Base-by-base conservation (phyloP, 805 yeast species). In the Candida ulmi region DNA sequence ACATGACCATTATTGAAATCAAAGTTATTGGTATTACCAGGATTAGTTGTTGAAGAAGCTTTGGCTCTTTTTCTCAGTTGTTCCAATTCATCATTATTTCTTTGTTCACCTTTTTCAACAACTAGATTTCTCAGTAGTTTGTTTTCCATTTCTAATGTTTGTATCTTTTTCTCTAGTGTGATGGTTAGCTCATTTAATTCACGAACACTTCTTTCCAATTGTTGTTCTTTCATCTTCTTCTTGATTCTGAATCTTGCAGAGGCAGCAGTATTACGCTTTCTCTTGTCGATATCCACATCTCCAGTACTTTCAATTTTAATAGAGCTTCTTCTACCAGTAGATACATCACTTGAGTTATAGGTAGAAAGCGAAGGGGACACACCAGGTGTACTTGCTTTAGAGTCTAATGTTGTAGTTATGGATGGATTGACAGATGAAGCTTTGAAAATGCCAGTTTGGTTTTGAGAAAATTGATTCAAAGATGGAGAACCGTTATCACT, bases 61-160 rank as follows among this genome's bases (percentile, higher is more conserved):
- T 47, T 47, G 2, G 79, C 78, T 50, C 69, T 67, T 48, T 70
- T 71, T 45, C 71, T 71, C 39, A 78, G 63, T 40, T 58, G 58
- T 51, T 76, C 82, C 39, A 78, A 63, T 42, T 77, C 76, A 42
- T 72, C 76, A 18, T 66, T 61, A 39, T 74, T 76, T 46, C 72
- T 71, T 21, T 57, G 48, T 40, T 76, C 78, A 39, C 83, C 83
- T 54, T 87, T 84, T 61, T 88, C 91, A 33, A 84, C 82, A 18
- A 91, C 90, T 50, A 93, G 67, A 57, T 83, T 84, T 64, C 86
- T 77, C 51, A 91, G 71, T 61, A 95, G 71, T 55, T 80, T 76
- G 65, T 91, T 91, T 65, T 91, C 99, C 95, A 88, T 87, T 63
- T 90, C 95, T 48, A 91, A 66, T 40, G 91, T 86, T 60, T 80